These are phyloP conservation scores for Saccharomycopsis fermentans DNA, from an alignment of 805 yeast species.

Conservation along the genomic window DNA sequence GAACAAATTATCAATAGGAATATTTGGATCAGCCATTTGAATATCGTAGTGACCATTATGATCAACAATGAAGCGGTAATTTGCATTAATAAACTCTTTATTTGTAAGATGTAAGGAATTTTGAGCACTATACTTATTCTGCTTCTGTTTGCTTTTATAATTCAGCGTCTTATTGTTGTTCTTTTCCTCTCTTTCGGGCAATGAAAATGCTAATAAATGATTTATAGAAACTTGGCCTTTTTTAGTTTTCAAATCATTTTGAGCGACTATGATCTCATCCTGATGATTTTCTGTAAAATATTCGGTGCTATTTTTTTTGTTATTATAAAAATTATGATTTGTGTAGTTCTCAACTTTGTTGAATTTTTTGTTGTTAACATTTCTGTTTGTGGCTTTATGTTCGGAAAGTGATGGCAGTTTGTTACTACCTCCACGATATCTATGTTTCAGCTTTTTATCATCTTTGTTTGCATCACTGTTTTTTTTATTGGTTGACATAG, in stretches of 20 bases:
- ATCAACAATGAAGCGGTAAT: slow-evolving; percentile 76
- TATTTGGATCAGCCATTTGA: slow-evolving; percentile 64
- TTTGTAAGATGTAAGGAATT: slow-evolving; percentile 46
- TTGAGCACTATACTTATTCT: slow-evolving; percentile 23
- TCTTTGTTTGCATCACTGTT: neutral
- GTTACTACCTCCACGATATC: neutral
- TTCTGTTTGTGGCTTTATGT: neutral
- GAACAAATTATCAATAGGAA: slow-evolving; percentile 50
- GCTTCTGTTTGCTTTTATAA: slow-evolving; percentile 17
- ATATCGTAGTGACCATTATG: slow-evolving; percentile 41
- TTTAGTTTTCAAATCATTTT: neutral
- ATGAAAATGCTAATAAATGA: slow-evolving; percentile 52
- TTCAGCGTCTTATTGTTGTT: slow-evolving; percentile 9
- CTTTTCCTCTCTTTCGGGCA: slow-evolving; percentile 31
- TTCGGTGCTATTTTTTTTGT: neutral
- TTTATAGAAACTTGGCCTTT: slow-evolving; percentile 35
- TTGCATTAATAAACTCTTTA: slow-evolving; percentile 66
- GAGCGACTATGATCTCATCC: slow-evolving; percentile 4
- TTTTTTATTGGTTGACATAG: neutral
- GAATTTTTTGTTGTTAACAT: neutral
- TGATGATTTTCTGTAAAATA: neutral
- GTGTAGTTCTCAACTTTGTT: neutral
- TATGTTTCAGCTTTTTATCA: neutral
- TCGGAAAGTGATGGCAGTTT: neutral
- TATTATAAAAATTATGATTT: neutral